phyloP scores from a whole-genome alignment of 129 eudicot genomes.

The Daucus carota region DNA sequence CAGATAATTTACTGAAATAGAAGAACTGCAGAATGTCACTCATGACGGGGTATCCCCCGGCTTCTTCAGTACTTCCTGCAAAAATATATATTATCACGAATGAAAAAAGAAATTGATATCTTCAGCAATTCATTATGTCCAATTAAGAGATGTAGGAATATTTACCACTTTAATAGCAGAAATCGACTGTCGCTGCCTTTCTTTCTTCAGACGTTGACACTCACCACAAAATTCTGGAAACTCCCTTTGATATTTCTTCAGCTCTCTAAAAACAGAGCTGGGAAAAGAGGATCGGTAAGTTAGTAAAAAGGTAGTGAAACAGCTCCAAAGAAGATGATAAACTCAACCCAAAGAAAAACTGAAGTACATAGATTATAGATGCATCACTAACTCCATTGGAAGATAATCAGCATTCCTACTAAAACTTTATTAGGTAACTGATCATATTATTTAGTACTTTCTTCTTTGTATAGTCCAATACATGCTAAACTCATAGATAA shows the following conservation, averaged over 20 bases:
- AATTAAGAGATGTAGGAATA: background rate
- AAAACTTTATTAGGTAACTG: background rate
- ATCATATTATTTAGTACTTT: background rate
- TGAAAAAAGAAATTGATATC: background rate
- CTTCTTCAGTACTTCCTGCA: conserved; percentile 43
- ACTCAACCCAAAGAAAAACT: background rate
- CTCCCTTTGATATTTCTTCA: conserved; percentile 59
- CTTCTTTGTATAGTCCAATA: background rate
- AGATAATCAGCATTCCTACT: background rate
- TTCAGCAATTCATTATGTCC: too few relatives aligned
- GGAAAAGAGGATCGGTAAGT: conserved; percentile 5
- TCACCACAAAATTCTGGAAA: conserved; percentile 74
- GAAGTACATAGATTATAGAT: background rate
- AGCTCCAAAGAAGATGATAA: background rate
- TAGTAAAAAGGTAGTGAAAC: background rate
- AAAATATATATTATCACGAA: background rate
- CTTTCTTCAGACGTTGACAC: conserved; percentile 77
- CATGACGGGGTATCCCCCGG: conserved; percentile 31
- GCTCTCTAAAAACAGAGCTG: conserved; percentile 81
- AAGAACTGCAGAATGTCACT: conserved; percentile 8
- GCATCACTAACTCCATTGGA: background rate
- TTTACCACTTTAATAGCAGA: conserved; percentile 50
- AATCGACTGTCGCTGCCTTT: conserved; percentile 46
- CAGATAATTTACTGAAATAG: background rate
- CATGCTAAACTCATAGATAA: background rate